These are phyloP conservation scores for Didymella keratinophila DNA, from an alignment of 2,329 filamentous ascomycete genomes.

Conservation along the genomic window DNA sequence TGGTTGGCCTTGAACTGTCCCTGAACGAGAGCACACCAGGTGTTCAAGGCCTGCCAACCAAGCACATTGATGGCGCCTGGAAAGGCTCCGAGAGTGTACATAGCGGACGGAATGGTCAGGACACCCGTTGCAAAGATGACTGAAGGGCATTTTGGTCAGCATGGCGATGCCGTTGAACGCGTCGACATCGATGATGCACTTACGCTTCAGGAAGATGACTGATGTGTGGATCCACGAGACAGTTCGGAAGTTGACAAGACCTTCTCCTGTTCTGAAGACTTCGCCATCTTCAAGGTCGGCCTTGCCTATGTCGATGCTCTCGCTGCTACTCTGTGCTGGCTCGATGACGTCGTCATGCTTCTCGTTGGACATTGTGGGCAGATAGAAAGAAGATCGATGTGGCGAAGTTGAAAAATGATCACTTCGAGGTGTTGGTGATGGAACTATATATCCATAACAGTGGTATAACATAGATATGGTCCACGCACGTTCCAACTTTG, in stretches of 20 bases:
- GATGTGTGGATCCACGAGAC: slow-evolving; percentile 62
- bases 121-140: slow-evolving; percentile 61
- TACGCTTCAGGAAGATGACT: slow-evolving; percentile 62
- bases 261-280: slow-evolving; percentile 59
- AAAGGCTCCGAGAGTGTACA: slow-evolving; percentile 58
- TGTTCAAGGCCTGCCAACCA: slow-evolving; percentile 59
- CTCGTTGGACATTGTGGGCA: slow-evolving; percentile 34
- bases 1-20: slow-evolving; percentile 62
- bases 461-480: slow-evolving; percentile 12
- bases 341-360: slow-evolving; percentile 38
- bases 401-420: slow-evolving; percentile 9
- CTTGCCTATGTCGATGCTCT: slow-evolving; percentile 34
- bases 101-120: slow-evolving; percentile 58
- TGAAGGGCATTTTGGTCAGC: slow-evolving; percentile 9
- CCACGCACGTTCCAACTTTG: slow-evolving; percentile 21
- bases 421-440: slow-evolving; percentile 2
- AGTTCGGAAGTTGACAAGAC: slow-evolving; percentile 61
- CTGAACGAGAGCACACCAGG: slow-evolving; percentile 59
- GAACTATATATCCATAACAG: slow-evolving; percentile 15
- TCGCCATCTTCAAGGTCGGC: slow-evolving; percentile 51
- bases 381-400: not conserved
- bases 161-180: not conserved
- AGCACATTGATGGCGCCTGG: slow-evolving; percentile 58
- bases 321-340: slow-evolving; percentile 30
- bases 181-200: slow-evolving; percentile 2